Evolutionary conservation across 2,329 filamentous ascomycete genomes (phyloP).

Genomic region (Chalaropsis thielavioides): DNA sequence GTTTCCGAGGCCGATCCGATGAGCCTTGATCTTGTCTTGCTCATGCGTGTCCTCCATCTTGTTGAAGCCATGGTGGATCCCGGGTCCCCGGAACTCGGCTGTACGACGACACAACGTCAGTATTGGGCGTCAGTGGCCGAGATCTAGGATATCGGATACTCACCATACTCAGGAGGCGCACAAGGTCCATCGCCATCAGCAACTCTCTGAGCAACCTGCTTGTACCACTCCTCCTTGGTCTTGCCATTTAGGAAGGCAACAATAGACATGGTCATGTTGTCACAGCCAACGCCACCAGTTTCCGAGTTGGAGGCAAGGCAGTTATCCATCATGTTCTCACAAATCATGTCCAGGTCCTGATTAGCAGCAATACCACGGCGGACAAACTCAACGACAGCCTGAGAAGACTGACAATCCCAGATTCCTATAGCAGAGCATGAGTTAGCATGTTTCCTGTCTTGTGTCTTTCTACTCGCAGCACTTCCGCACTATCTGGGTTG

Average conservation of each 20-base stretch:
- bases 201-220: constrained; percentile 84
- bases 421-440: constrained; percentile 51
- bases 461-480: background rate
- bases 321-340: constrained; percentile 99
- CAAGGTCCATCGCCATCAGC: constrained; percentile 94
- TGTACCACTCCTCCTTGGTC: constrained; percentile 96
- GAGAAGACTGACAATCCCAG: constrained; percentile 98
- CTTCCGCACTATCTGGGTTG: background rate
- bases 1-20: constrained; percentile 46
- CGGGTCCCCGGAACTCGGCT: constrained; percentile 77
- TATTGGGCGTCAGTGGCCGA: constrained; percentile 17
- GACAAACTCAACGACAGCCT: constrained; percentile 94
- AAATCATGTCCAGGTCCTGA: constrained; percentile 87
- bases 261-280: constrained; percentile 98
- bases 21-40: constrained; percentile 50
- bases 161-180: constrained; percentile 98
- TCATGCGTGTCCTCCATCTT: constrained; percentile 67
- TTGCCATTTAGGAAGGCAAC: constrained; percentile 80
- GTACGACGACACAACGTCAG: constrained; percentile 22
- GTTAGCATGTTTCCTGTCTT: background rate
- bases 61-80: constrained; percentile 69
- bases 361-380: constrained; percentile 90
- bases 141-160: constrained; percentile 35
- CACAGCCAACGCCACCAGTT: constrained; percentile 91
- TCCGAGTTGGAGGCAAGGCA: constrained; percentile 96